These are phyloP conservation scores for Groenewaldozyma tartarivorans DNA, from an alignment of 805 yeast species.

Conservation along the genomic window DNA sequence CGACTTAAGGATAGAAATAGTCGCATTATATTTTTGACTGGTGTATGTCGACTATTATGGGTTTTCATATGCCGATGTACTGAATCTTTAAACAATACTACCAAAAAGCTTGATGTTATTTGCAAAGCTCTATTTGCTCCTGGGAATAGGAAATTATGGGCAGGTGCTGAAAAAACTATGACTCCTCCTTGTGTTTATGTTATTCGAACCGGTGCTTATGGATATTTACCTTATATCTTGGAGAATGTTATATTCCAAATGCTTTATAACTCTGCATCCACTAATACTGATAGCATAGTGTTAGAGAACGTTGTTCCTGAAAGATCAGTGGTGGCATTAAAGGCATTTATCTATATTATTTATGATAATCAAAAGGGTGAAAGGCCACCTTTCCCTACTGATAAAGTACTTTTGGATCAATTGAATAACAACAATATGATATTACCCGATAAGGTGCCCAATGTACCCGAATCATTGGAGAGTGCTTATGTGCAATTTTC, in stretches of 20 bases:
- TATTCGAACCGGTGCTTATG: slow-evolving; percentile 68
- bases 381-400: slow-evolving; percentile 68
- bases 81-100: slow-evolving; percentile 81
- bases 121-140: slow-evolving; percentile 42
- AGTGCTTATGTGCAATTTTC: slow-evolving; percentile 64
- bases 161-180: slow-evolving; percentile 50
- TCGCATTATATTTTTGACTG: slow-evolving; percentile 49
- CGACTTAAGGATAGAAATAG: slow-evolving; percentile 52
- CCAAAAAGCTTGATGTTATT: slow-evolving; percentile 62
- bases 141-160: slow-evolving; percentile 61
- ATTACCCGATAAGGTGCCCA: slow-evolving; percentile 11
- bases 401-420: slow-evolving; percentile 29
- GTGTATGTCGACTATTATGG: slow-evolving; percentile 75
- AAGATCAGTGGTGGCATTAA: slow-evolving; percentile 56
- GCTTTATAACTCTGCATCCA: slow-evolving; percentile 24
- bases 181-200: slow-evolving; percentile 62
- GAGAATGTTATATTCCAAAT: slow-evolving; percentile 72
- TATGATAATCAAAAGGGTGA: slow-evolving; percentile 48
- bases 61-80: slow-evolving; percentile 78
- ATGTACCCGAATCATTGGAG: slow-evolving; percentile 14
- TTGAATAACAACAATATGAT: slow-evolving; percentile 2
- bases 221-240: slow-evolving; percentile 67
- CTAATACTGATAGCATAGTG: slow-evolving; percentile 36
- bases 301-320: slow-evolving; percentile 64
- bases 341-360: slow-evolving; percentile 62